Conservation (phyloP, 108 stramenopile genomes). For the Cylindrotheca closterium region DNA sequence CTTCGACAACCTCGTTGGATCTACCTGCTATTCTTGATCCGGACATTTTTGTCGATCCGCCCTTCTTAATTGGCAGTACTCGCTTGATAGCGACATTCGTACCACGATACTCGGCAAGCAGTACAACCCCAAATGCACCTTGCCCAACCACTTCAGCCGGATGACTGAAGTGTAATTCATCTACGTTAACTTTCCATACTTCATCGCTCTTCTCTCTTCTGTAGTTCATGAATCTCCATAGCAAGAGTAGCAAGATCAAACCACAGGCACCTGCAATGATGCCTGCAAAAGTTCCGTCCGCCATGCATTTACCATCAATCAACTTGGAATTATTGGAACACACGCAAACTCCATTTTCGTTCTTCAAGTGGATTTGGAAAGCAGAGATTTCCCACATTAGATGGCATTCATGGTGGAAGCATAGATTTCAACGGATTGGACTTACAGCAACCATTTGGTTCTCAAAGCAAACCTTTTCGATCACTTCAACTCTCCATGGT, state of each 20-base stretch:
- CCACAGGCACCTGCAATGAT: not conserved
- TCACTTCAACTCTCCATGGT: conserved; percentile 31
- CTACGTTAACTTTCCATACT: conserved; percentile 41
- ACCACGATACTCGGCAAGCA: conserved; percentile 37
- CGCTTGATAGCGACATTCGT: conserved; percentile 48
- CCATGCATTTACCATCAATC: not conserved
- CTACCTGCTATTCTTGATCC: no score
- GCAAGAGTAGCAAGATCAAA: not conserved
- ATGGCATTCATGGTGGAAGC: not conserved
- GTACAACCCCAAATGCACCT: conserved; percentile 44
- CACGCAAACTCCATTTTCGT: not conserved
- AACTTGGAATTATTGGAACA: not conserved
- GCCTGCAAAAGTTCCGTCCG: not conserved
- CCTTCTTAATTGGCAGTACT: conserved; percentile 28
- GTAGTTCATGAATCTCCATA: conserved; percentile 1
- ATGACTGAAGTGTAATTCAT: conserved; percentile 44
- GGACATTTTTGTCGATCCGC: no score
- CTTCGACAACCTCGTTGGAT: no score
- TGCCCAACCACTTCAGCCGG: conserved; percentile 34
- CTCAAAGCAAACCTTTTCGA: not conserved
- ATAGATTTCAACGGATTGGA: not conserved
- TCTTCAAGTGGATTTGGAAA: not conserved
- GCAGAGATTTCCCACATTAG: not conserved
- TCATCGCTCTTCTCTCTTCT: conserved; percentile 29
- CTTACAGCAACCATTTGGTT: not conserved